phyloP scores from a whole-genome alignment of 2,329 filamentous ascomycete genomes.

The Hymenoscyphus infarciens region DNA sequence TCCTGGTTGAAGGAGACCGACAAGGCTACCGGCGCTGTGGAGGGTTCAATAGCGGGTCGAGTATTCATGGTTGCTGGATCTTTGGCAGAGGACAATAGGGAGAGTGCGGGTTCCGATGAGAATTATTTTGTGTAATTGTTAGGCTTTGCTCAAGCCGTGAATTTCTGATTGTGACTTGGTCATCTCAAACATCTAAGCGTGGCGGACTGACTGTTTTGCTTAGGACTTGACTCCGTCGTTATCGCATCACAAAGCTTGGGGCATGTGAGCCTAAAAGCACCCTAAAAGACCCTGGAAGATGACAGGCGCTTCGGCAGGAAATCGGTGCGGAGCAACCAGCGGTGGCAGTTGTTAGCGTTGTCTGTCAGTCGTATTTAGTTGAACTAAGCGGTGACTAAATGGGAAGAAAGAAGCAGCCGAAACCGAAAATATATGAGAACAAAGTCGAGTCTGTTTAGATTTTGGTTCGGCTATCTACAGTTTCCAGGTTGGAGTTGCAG shows the following conservation, averaged over 20 bases:
- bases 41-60: conserved; percentile 76
- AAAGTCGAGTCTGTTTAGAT: not conserved
- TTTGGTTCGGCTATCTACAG: not conserved
- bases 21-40: conserved; percentile 69
- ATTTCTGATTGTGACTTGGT: conserved; percentile 6
- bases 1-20: conserved; percentile 85
- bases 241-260: not conserved
- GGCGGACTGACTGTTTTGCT: conserved; percentile 2
- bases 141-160: not conserved
- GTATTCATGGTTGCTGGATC: conserved; percentile 71
- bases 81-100: not conserved
- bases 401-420: too few relatives aligned
- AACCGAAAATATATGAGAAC: too few relatives aligned
- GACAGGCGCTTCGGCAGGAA: not conserved
- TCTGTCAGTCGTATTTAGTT: too few relatives aligned
- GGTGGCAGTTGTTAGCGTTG: not conserved
- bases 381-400: too few relatives aligned
- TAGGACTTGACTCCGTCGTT: conserved; percentile 1
- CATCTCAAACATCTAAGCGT: conserved; percentile 1
- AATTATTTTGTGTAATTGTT: not conserved
- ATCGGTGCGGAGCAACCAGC: not conserved
- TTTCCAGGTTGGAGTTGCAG: not conserved
- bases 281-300: not conserved
- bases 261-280: conserved; percentile 2
- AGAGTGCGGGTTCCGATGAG: not conserved